Evolutionary conservation across 2,329 filamentous ascomycete species (phyloP).

Genomic region (Penicillium sp.): DNA sequence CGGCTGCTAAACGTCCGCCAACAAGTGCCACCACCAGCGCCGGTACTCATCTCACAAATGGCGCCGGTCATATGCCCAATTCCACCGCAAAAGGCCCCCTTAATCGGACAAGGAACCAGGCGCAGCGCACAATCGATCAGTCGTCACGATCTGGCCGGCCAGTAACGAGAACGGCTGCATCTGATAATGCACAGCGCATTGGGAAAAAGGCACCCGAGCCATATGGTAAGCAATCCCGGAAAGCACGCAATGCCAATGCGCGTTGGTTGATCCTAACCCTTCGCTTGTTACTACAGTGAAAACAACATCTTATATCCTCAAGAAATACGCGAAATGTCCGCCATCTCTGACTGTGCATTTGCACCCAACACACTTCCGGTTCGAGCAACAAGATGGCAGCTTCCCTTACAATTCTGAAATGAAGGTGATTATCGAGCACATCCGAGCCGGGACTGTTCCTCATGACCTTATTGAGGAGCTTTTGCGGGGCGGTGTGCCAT

Average conservation of each 20-base stretch:
- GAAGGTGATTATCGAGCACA: slow-evolving; percentile 75
- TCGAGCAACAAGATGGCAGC: slow-evolving; percentile 91
- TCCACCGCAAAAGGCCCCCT: slow-evolving; percentile 30
- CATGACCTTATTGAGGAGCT: slow-evolving; percentile 87
- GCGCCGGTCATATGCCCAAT: slow-evolving; percentile 23
- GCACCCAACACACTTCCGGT: slow-evolving; percentile 81
- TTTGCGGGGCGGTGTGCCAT: slow-evolving; percentile 68
- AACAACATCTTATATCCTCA: slow-evolving; percentile 76
- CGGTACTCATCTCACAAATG: slow-evolving; percentile 50
- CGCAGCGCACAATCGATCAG: slow-evolving; percentile 42
- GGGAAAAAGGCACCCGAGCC: slow-evolving; percentile 47
- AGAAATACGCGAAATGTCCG: slow-evolving; percentile 70
- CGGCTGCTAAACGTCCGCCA: slow-evolving; percentile 58
- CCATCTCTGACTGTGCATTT: slow-evolving; percentile 88
- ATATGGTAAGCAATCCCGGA: slow-evolving; percentile 41
- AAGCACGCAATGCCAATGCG: slow-evolving; percentile 6
- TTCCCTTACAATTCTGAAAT: slow-evolving; percentile 93
- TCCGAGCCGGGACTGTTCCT: slow-evolving; percentile 75
- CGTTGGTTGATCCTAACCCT: slow-evolving; percentile 14
- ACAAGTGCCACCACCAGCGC: slow-evolving; percentile 39
- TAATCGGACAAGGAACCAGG: slow-evolving; percentile 63
- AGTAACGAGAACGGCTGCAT: slow-evolving; percentile 33
- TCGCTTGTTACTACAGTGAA: slow-evolving; percentile 58
- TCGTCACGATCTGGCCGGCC: slow-evolving; percentile 36
- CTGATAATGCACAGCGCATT: slow-evolving; percentile 35